phyloP scores from a whole-genome alignment of 352 stramenopile genomes.

The Aphanomyces stellatus region DNA sequence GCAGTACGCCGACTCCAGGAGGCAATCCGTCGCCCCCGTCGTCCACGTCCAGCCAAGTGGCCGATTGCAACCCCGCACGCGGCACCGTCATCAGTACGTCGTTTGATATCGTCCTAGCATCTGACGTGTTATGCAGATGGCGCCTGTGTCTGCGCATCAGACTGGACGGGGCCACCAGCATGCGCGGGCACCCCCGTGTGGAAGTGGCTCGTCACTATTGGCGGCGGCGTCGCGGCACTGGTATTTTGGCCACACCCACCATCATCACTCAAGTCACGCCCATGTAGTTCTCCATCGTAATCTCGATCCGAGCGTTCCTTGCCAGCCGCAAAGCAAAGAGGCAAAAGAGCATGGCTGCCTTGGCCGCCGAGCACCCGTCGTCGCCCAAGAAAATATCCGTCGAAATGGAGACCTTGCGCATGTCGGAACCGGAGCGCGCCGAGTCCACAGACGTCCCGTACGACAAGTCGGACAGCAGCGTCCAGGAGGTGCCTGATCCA shows the following conservation, averaged over 20 bases:
- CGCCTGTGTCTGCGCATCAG: constrained; percentile 44
- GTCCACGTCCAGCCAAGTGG: background rate
- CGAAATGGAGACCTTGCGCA: constrained; percentile 17
- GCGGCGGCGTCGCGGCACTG: too few species aligned
- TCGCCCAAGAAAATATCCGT: background rate
- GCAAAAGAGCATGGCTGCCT: background rate
- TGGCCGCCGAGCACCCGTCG: background rate
- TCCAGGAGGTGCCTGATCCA: background rate
- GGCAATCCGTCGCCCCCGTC: background rate
- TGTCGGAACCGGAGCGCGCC: background rate
- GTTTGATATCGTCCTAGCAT: background rate
- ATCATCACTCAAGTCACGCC: background rate
- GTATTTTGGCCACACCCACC: background rate
- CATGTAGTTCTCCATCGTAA: constrained; percentile 10
- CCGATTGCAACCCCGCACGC: constrained; percentile 1
- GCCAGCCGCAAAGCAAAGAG: background rate
- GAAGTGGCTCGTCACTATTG: constrained; percentile 50
- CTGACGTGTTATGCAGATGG: background rate
- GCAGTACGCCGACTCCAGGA: background rate
- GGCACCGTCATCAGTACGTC: constrained; percentile 5
- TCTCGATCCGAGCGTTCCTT: constrained; percentile 11
- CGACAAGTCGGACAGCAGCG: background rate
- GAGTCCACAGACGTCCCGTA: background rate
- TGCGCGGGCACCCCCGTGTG: constrained; percentile 43
- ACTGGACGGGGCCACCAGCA: constrained; percentile 47